Evolutionary conservation across 2,329 filamentous ascomycete genomes (phyloP), one percentile per base, ranked within the genome.

Genomic region (Rugonectria rugulosa): DNA sequence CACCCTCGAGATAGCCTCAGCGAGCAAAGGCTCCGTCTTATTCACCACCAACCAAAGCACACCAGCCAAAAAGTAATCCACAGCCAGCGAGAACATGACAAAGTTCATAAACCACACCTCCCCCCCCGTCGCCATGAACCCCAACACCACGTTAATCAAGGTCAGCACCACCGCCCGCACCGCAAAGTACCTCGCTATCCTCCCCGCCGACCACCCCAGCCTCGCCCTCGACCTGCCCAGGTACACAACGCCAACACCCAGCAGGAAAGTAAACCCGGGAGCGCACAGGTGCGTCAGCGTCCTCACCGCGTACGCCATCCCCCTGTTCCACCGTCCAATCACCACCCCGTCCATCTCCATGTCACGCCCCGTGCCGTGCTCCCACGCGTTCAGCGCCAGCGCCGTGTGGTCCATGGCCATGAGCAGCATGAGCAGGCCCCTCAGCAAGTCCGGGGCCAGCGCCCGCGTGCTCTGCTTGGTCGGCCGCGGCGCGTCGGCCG

Each of bases 231-330:
- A 78, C n/a, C 71, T 68, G 4, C 76, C 72, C 11, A 80, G 75
- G 56, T 78, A 79, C 0, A 75, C 77, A 9, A 79, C 68, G 7
- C 78, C 78, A 62, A 79, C 72, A 20, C 78, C 78, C 4, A 80
- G 67, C n/a, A 80, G 65, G 31, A 80, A 75, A 0, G 74, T 75
- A 57, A 80, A 79, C 7, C 78, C 78, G 0, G 78, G 69, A 2
- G 73, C 78, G 65, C 78, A 80, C 6, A 80, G 70, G 19, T 80
- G 78, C 0, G 77, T 77, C 4, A 80, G 63, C 0, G 73, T 73
- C 7, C 78, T 75, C 20, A 77, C 64, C n/a, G 69, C 40, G 55
- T 76, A 78, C 6, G 70, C 75, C 5, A 70, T 59, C 1, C 71
- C 64, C 1, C 64, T 66, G 51, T 77, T 79, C 76, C 76, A 79